phyloP scores from a whole-genome alignment of 176 grass and related monocot species.

The Leersia perrieri region DNA sequence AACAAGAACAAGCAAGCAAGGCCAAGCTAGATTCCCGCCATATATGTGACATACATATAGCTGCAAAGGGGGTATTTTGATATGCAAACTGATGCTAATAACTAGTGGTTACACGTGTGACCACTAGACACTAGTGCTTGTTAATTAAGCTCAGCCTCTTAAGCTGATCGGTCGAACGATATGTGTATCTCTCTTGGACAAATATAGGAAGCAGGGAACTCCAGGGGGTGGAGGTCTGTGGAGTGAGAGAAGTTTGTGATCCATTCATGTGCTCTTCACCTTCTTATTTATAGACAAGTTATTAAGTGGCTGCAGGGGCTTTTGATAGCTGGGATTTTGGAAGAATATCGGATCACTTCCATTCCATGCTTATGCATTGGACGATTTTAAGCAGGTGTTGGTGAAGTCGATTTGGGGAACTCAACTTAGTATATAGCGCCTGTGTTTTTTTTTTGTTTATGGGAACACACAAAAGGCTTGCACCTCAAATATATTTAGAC shows the following conservation, averaged over 20 bases:
- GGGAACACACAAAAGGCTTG: too few relatives aligned
- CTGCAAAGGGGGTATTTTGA: neutral
- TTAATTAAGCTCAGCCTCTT: too few relatives aligned
- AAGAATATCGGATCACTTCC: too few relatives aligned
- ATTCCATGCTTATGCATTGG: too few relatives aligned
- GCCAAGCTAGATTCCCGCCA: neutral
- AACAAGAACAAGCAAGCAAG: neutral
- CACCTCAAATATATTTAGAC: too few relatives aligned
- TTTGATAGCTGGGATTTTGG: too few relatives aligned
- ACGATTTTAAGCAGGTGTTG: too few relatives aligned
- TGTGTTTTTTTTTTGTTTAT: too few relatives aligned
- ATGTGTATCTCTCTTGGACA: neutral
- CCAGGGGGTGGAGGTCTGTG: neutral
- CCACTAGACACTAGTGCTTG: too few relatives aligned
- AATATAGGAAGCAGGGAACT: neutral
- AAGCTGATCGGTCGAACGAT: neutral
- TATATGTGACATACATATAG: neutral
- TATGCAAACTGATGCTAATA: neutral
- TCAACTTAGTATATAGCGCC: too few relatives aligned
- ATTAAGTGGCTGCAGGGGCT: neutral
- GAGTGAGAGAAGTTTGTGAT: neutral
- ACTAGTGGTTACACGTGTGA: neutral
- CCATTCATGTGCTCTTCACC: neutral
- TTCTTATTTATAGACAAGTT: neutral
- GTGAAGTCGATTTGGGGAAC: too few relatives aligned